Evolutionary conservation across 1,284 basidiomycete species (phyloP), one percentile per base, ranked within the genome.

Genomic region (Rhodotorula sp.): DNA sequence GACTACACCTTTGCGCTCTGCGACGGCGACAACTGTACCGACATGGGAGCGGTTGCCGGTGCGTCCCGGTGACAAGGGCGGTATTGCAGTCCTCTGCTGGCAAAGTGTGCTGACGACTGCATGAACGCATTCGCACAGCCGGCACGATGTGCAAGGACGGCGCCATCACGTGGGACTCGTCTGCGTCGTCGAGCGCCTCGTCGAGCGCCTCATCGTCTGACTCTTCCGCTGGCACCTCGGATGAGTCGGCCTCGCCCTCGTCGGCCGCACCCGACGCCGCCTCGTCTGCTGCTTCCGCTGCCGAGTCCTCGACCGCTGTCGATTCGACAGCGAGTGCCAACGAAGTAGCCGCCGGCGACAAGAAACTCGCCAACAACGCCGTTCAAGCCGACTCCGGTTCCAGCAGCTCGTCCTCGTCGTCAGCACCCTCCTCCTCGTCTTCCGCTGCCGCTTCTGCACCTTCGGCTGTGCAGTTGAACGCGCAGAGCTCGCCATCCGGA

Each of bases 1-100:
- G 50, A 48, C 4, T 60, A 76, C 50, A 73, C 70, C 13, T 76
- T 66, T 25, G 41, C 67, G 25, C 62, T 76, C 14, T 76, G 74
- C 17, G 73, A 70, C 27, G 73, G 64, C 4, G 68, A 69, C 44
- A 25, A 27, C 23, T 76, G 75, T 59, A 76, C 75, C 23, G 70
- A 71, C 53, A 76, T 76, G 75, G 75, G 75, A 3, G n/a, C 53
- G 19, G 75, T 76, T 10, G 75, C 75, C 8, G 66, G 70, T 73
- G 44, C 49, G 67, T 65, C 5, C 5, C 34, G 34, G 34, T 34
- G 34, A 34, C 34, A 34, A 34, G 34, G 34, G 25, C 25, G 9
- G 23, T 16, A 21, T 44, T 25, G 50, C 25, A 23, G 25, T 7
- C 13, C 17, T 42, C 12, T n/a, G 21, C 50, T 8, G 23, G 34